Evolutionary conservation across 352 stramenopile species (phyloP), one percentile per base, ranked within the genome.

Genomic region (Pythium vanterpoolii): DNA sequence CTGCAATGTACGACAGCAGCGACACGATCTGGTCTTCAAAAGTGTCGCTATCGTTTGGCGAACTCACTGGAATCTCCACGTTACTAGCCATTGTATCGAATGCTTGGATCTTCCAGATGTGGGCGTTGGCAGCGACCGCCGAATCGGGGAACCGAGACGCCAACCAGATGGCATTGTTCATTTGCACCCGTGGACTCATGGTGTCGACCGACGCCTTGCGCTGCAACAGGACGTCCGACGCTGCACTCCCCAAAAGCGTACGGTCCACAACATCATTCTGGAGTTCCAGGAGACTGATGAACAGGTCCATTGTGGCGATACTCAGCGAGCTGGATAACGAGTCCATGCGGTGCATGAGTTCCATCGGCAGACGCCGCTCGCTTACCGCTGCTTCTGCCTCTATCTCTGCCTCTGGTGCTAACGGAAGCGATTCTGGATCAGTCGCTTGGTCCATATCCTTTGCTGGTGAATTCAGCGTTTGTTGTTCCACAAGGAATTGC

Each of bases 261-360:
- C 49, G 57, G 47, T 95, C 86, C 3, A 86, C 73, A 14, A 74
- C 74, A 3, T 78, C 66, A 31, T 91, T 77, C 56, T 90, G 72
- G 16, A 95, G 58, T 33, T 87, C 77, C 21, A 95, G 58, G 4
- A 95, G 48, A 28, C 71, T 79, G 6, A 79, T 87, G 49, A 93
- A 93, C 49, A 95, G 68, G 27, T 95, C 83, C 34, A 95, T 91
- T 3, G 86, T 90, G 23, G 78, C 79, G 42, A 95, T 86, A 45
- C 82, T 93, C 45, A 93, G 57, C 24, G 83, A 89, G 26, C 72
- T 86, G 1, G 83, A 93, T 16, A 93, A 69, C 11, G 83, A 90
- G 62, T 90, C 76, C 69, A 93, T 90, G 43, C 83, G 83, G 39
- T 89, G 79, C 18, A 93, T 72, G 30, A 95, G 39, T 54, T 93